A percentile compares a stretch with the other conserved stretches of the same genome.
phyloP scores from a whole-genome alignment of 2,329 filamentous ascomycete genomes.

The Tothia fuscella region DNA sequence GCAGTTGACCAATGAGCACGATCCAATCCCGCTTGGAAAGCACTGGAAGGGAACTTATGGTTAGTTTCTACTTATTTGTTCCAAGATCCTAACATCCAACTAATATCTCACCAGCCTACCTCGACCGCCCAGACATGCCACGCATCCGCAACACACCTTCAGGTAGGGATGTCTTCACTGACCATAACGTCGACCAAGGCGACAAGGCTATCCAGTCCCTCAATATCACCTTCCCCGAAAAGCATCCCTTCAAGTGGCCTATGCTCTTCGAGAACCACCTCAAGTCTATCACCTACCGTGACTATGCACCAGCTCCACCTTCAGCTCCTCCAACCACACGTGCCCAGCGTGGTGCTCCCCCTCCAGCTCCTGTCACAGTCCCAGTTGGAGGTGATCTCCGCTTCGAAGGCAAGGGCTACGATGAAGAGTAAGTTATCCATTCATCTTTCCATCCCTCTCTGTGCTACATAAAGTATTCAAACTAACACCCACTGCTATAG shows the following conservation, averaged over 20 bases:
- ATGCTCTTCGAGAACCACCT: constrained; percentile 29
- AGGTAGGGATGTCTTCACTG: constrained; percentile 11
- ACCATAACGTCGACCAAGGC: constrained; percentile 22
- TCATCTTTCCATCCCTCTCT: no score
- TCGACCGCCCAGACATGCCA: constrained; percentile 21
- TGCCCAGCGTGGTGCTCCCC: constrained; percentile 19
- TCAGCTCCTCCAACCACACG: constrained; percentile 17
- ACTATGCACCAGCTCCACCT: constrained; percentile 13
- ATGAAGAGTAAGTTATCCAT: constrained; percentile 19
- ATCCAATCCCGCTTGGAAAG: constrained; percentile 22
- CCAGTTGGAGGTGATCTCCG: constrained; percentile 15
- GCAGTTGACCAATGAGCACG: constrained; percentile 22
- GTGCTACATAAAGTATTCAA: not conserved
- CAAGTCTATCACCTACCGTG: constrained; percentile 17
- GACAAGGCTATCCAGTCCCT: constrained; percentile 23
- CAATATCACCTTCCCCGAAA: constrained; percentile 20
- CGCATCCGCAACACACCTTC: constrained; percentile 16
- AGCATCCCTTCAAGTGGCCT: constrained; percentile 24
- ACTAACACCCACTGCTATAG: constrained; percentile 16
- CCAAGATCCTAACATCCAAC: no score
- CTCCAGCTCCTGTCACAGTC: constrained; percentile 4
- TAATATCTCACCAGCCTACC: constrained; percentile 21
- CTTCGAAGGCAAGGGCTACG: constrained; percentile 27
- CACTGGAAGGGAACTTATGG: constrained; percentile 41
- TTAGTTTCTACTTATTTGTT: constrained; percentile 17